Percentiles rank a stretch among this genome's conserved stretches.
These are phyloP conservation scores for Apostasia shenzhenica DNA, from an alignment of 106 monocot species.

Conservation along the genomic window DNA sequence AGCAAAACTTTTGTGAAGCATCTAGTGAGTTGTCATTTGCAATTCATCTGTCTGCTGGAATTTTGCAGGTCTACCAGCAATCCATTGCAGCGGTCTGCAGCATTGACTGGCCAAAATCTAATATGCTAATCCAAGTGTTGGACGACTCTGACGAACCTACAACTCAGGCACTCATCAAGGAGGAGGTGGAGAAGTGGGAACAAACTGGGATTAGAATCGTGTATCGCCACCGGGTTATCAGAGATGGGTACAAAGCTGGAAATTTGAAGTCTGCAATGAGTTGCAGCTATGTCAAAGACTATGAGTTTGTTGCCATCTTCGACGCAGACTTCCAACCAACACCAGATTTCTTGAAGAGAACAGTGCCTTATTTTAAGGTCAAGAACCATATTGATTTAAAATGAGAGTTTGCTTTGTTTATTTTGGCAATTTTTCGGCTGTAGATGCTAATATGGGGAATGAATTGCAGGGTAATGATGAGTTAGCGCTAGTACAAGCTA, in stretches of 20 bases:
- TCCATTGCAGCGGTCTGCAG: constrained; percentile 90
- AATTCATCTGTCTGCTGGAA: background rate
- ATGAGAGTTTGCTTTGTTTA: background rate
- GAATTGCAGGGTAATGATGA: constrained; percentile 71
- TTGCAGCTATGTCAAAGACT: constrained; percentile 87
- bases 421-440: background rate
- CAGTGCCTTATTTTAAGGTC: constrained; percentile 91
- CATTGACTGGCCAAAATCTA: constrained; percentile 76
- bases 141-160: constrained; percentile 81
- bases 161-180: constrained; percentile 65
- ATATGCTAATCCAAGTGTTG: constrained; percentile 77
- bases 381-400: background rate
- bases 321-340: constrained; percentile 91
- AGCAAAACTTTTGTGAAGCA: constrained; percentile 1
- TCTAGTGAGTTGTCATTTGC: background rate
- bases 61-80: constrained; percentile 80
- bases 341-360: constrained; percentile 76
- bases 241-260: constrained; percentile 92
- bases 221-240: constrained; percentile 67
- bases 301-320: constrained; percentile 94
- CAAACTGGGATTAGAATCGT: constrained; percentile 52
- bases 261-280: constrained; percentile 95
- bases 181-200: constrained; percentile 86
- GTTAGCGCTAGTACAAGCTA: constrained; percentile 75
- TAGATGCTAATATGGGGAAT: background rate